Conservation (phyloP, 768 basidiomycete species). For the Suillus sp. region DNA sequence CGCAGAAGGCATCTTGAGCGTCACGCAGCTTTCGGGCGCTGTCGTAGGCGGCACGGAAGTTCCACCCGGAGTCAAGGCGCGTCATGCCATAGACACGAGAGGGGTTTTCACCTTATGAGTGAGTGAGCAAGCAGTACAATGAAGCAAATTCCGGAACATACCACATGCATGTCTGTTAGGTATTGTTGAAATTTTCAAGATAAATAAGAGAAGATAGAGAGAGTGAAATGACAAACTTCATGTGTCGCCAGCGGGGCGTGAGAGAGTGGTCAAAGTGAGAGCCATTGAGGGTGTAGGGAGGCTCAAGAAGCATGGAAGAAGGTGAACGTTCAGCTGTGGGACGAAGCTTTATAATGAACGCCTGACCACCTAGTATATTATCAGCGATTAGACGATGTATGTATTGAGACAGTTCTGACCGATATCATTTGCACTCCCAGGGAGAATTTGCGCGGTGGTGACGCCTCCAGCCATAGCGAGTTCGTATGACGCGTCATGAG, state of each 20-base stretch:
- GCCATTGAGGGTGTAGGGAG: constrained; percentile 45
- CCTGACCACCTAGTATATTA: constrained; percentile 45
- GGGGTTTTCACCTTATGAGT: constrained; percentile 34
- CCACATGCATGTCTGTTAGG: constrained; percentile 43
- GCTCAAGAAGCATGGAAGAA: constrained; percentile 50
- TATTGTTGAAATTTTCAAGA: background rate
- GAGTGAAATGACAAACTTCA: constrained; percentile 24
- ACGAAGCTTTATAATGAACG: constrained; percentile 53
- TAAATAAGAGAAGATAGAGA: background rate
- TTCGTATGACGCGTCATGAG: constrained; percentile 44
- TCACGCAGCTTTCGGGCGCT: constrained; percentile 69
- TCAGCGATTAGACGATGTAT: background rate
- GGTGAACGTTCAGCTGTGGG: constrained; percentile 49
- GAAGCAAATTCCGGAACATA: constrained; percentile 27
- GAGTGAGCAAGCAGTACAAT: background rate
- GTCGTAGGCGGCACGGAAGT: constrained; percentile 77
- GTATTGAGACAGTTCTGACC: constrained; percentile 21
- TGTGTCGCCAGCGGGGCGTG: constrained; percentile 31
- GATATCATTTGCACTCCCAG: constrained; percentile 43
- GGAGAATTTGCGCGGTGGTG: constrained; percentile 48
- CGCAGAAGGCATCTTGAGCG: constrained; percentile 73
- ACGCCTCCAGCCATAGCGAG: constrained; percentile 47
- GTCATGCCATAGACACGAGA: constrained; percentile 44
- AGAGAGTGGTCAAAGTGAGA: constrained; percentile 21
- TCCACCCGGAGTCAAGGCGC: constrained; percentile 81